Conservation (phyloP, 257 asterid species). For the Jaltomata sinuosa region DNA sequence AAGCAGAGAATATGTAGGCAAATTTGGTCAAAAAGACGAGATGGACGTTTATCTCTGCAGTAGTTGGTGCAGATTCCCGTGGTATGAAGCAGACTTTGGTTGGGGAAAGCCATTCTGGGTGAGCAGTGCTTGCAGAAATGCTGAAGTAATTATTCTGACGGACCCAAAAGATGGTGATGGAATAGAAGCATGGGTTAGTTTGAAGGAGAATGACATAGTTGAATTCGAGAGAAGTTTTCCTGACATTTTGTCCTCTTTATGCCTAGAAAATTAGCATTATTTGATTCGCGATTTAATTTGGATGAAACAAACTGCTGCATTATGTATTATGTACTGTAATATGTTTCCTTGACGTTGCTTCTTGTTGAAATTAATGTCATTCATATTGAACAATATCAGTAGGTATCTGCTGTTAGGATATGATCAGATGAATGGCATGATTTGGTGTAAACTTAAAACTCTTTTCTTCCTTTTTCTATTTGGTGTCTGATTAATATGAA, state of each 20-base stretch:
- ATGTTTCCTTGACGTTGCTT: too few species aligned
- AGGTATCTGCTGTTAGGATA: too few species aligned
- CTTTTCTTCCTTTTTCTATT: background rate
- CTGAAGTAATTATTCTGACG: background rate
- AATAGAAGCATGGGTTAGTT: constrained; percentile 20
- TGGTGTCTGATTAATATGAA: background rate
- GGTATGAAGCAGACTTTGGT: constrained; percentile 14
- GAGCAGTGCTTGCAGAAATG: background rate
- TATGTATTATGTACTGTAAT: too few species aligned
- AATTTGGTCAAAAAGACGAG: background rate
- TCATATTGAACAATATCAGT: too few species aligned
- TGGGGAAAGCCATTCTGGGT: constrained; percentile 26
- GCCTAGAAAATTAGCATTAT: too few species aligned
- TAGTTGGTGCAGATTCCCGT: constrained; percentile 7
- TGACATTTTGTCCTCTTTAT: background rate
- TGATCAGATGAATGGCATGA: too few species aligned
- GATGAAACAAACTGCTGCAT: too few species aligned
- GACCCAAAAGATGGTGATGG: constrained; percentile 6
- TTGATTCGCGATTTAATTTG: too few species aligned
- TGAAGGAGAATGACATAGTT: constrained; percentile 4
- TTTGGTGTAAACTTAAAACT: background rate
- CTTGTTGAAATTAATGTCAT: too few species aligned
- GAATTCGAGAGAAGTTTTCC: background rate
- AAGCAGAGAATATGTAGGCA: background rate
- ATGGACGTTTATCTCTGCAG: background rate